Evolutionary conservation across 441 rosid species (phyloP).

Genomic region (Erodium texanum): DNA sequence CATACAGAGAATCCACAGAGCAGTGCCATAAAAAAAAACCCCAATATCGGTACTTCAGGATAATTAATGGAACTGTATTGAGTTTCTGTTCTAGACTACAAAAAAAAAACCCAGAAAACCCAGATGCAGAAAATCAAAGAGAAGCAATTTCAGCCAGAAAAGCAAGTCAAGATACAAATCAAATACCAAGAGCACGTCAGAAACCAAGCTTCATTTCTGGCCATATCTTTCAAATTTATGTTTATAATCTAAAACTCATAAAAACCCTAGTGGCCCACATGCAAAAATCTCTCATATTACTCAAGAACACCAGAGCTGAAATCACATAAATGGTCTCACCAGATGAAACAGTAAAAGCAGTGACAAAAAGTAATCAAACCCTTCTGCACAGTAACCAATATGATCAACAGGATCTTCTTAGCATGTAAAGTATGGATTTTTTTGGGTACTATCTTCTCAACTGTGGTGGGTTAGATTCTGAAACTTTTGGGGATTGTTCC

Average conservation of each 20-base stretch:
- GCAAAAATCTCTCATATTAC: background rate
- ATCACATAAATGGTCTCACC: slow-evolving; percentile 5
- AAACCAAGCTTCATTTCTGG: background rate
- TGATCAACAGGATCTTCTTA: background rate
- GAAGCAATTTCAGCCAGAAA: too few species aligned
- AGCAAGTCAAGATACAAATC: background rate
- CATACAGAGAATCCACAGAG: too few species aligned
- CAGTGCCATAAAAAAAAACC: too few species aligned
- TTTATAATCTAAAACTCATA: background rate
- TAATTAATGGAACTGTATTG: too few species aligned
- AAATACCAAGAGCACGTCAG: background rate
- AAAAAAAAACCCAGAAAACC: background rate
- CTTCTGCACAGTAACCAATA: background rate
- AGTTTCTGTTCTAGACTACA: background rate
- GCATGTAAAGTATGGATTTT: background rate
- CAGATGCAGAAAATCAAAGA: background rate
- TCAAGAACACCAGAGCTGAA: background rate
- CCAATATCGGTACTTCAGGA: too few species aligned
- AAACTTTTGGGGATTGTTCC: background rate
- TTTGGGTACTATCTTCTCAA: background rate
- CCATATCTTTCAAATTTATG: background rate
- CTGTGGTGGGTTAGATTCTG: background rate
- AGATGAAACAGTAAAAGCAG: background rate
- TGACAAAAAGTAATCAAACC: background rate
- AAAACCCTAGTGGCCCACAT: background rate